Conservation (phyloP, 2,329 filamentous ascomycete species). For the Cyphellophora attinorum region DNA sequence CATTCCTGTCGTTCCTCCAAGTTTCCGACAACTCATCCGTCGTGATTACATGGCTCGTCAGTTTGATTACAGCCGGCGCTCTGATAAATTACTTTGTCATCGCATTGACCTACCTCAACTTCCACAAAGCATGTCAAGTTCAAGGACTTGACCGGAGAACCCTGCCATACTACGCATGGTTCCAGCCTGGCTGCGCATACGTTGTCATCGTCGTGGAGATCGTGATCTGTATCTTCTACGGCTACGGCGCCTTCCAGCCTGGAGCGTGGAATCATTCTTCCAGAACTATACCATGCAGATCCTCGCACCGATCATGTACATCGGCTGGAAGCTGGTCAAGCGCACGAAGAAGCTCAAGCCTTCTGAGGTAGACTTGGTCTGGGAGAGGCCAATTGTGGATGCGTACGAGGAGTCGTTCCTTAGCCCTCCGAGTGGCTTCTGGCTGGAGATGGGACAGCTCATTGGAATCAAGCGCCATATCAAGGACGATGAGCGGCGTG, state of each 20-base stretch:
- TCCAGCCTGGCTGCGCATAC: constrained; percentile 49
- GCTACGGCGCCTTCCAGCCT: constrained; percentile 48
- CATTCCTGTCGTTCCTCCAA: constrained; percentile 45
- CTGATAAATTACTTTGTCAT: constrained; percentile 55
- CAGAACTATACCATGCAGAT: constrained; percentile 53
- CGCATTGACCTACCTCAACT: constrained; percentile 48
- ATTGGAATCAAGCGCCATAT: constrained; percentile 6
- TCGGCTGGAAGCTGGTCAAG: constrained; percentile 56
- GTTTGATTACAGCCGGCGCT: constrained; percentile 24
- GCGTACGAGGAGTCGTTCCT: constrained; percentile 46
- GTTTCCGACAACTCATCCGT: constrained; percentile 38
- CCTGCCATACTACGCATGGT: constrained; percentile 48
- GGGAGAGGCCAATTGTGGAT: constrained; percentile 52
- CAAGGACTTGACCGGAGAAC: constrained; percentile 43
- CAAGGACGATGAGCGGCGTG: constrained; percentile 1
- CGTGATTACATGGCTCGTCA: constrained; percentile 46
- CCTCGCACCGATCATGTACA: constrained; percentile 44
- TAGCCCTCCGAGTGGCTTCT: constrained; percentile 30
- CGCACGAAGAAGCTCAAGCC: constrained; percentile 46
- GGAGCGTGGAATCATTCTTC: constrained; percentile 59
- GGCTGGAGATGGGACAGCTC: constrained; percentile 16
- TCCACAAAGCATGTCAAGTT: constrained; percentile 44
- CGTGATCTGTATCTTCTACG: constrained; percentile 37
- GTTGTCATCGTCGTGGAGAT: constrained; percentile 19
- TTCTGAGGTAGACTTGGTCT: constrained; percentile 49